Percentiles rank a stretch among this genome's conserved stretches.
Conservation (phyloP, 345 rosid species). For the Salix brachista region DNA sequence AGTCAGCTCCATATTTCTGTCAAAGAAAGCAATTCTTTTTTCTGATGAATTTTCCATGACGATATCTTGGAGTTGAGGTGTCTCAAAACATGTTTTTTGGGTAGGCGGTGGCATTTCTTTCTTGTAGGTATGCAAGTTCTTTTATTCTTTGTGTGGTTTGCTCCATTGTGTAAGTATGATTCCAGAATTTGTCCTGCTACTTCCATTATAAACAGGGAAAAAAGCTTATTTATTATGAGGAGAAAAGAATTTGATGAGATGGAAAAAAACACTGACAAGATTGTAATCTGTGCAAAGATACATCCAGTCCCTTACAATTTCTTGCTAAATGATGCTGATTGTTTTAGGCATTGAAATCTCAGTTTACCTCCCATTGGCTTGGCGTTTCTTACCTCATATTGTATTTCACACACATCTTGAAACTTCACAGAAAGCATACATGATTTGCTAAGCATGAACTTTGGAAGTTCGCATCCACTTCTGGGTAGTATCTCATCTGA, state of each 20-base stretch:
- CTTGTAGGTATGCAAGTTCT: conserved; percentile 6
- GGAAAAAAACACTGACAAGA: conserved; percentile 7
- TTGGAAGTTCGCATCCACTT: background rate
- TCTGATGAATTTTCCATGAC: background rate
- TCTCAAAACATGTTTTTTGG: background rate
- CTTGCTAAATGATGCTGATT: background rate
- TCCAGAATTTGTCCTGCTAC: background rate
- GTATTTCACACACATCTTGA: background rate
- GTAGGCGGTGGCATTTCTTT: conserved; percentile 13
- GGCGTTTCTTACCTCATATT: background rate
- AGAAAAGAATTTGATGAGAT: background rate
- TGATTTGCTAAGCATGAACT: background rate
- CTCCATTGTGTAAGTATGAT: conserved; percentile 21
- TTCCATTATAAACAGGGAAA: background rate
- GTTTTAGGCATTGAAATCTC: background rate
- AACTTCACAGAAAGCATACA: background rate
- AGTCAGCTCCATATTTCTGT: conserved; percentile 6
- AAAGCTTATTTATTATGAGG: no score
- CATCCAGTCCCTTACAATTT: background rate
- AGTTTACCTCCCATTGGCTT: background rate
- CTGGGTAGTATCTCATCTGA: no score
- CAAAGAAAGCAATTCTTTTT: conserved; percentile 9
- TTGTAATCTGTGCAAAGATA: conserved; percentile 27
- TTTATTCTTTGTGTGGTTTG: conserved; percentile 33
- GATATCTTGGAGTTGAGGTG: conserved; percentile 3